These are phyloP conservation scores for Puccinia brachypodii DNA, from an alignment of 1,284 basidiomycete genomes.

Conservation along the genomic window DNA sequence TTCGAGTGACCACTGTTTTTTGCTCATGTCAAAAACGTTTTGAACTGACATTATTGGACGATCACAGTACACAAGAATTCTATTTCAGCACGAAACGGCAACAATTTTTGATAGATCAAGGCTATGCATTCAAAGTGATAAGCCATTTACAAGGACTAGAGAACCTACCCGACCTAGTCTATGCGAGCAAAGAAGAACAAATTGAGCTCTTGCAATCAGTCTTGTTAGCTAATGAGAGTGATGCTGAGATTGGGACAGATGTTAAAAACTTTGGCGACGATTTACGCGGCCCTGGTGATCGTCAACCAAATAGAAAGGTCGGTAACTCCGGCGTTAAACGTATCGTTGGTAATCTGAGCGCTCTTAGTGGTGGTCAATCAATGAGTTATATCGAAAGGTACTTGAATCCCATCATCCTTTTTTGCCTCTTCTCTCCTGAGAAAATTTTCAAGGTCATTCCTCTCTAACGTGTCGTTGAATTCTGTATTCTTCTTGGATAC, in stretches of 20 bases:
- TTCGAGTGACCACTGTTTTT: neutral
- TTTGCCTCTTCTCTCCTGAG: neutral
- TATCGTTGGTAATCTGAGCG: constrained; percentile 56
- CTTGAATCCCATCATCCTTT: neutral
- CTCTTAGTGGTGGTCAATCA: constrained; percentile 57
- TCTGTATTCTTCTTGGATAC: constrained; percentile 39
- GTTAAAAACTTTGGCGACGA: constrained; percentile 62
- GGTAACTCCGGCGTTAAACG: constrained; percentile 51
- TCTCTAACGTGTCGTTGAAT: neutral
- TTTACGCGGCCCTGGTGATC: constrained; percentile 21
- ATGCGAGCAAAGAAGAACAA: constrained; percentile 85
- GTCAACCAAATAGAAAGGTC: constrained; percentile 25
- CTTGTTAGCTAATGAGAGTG: constrained; percentile 84
- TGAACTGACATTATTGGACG: neutral
- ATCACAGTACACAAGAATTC: constrained; percentile 82
- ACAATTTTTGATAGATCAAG: constrained; percentile 96
- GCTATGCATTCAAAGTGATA: constrained; percentile 99
- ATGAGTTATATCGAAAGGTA: constrained; percentile 56
- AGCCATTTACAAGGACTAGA: constrained; percentile 93
- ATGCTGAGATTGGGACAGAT: constrained; percentile 83
- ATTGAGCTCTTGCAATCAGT: constrained; percentile 92
- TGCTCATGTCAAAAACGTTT: neutral
- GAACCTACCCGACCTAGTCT: constrained; percentile 82
- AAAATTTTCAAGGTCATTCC: neutral
- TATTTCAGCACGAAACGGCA: constrained; percentile 99